phyloP scores from a whole-genome alignment of 1,284 basidiomycete genomes.

The Lentinula novae-zelandiae region DNA sequence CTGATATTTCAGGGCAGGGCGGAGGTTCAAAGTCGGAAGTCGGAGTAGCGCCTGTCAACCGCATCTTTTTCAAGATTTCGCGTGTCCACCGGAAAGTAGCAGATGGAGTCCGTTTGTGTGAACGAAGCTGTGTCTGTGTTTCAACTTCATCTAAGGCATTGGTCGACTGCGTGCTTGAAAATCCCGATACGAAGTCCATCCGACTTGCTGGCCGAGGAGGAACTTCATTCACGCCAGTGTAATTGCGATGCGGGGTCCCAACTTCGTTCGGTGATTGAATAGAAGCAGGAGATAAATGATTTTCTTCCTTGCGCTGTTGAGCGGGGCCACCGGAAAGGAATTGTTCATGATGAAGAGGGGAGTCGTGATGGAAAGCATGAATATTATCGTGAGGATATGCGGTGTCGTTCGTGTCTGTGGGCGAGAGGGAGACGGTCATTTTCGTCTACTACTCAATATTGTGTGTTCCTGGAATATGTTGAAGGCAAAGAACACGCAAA shows the following conservation, averaged over 20 bases:
- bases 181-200: conserved; percentile 8
- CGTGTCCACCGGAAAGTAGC: conserved; percentile 13
- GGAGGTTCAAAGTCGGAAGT: neutral
- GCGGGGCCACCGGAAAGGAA: neutral
- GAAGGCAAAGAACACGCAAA: neutral
- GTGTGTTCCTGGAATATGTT: neutral
- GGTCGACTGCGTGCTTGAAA: neutral
- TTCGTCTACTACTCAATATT: neutral
- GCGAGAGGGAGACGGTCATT: neutral
- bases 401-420: neutral
- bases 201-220: conserved; percentile 16
- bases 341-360: neutral
- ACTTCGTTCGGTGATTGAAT: neutral
- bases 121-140: neutral
- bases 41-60: conserved; percentile 4
- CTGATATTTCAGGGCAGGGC: neutral
- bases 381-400: neutral
- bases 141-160: neutral
- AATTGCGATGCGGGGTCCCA: neutral
- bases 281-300: neutral
- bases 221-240: neutral
- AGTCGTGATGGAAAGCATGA: neutral
- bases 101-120: conserved; percentile 6
- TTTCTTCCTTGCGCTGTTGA: neutral
- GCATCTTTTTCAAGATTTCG: conserved; percentile 13